Percentiles rank a stretch among this genome's conserved stretches.
Conservation (phyloP, 2,329 filamentous ascomycete species). For the Monilinia laxa region DNA sequence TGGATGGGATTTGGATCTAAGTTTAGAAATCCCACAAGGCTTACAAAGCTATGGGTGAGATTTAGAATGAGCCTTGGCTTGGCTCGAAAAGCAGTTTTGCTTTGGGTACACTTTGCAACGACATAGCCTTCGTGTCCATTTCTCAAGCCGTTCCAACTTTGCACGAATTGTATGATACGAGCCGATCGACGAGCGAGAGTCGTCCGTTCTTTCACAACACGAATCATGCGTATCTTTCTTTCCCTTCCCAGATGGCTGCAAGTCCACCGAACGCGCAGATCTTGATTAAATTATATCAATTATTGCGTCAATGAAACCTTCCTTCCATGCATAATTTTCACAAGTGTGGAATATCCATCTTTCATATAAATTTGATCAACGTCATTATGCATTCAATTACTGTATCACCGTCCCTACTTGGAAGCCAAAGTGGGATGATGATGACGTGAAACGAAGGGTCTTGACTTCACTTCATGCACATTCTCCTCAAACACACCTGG, state of each 20-base stretch:
- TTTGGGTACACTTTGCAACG: neutral
- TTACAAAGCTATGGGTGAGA: no score
- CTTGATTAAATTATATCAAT: neutral
- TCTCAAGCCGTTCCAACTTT: neutral
- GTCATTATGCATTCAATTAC: neutral
- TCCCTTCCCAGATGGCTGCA: neutral
- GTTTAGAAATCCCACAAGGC: neutral
- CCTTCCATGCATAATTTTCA: neutral
- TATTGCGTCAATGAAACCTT: neutral
- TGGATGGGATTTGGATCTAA: neutral
- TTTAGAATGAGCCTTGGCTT: no score
- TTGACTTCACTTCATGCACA: conserved; percentile 5
- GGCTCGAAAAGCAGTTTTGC: no score
- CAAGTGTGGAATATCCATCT: neutral
- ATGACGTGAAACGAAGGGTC: conserved; percentile 2
- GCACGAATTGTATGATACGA: neutral
- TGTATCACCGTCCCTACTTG: no score
- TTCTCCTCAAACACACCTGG: neutral
- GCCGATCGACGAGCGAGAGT: no score
- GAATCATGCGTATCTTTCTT: neutral
- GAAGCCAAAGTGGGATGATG: neutral
- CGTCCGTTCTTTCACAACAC: no score
- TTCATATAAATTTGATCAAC: neutral
- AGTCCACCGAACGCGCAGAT: conserved; percentile 9
- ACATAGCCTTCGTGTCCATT: neutral